A percentile compares a stretch with the other conserved stretches of the same genome.
Evolutionary conservation across 345 rosid species (phyloP).

Genomic region (Euphorbia pulcherrima): DNA sequence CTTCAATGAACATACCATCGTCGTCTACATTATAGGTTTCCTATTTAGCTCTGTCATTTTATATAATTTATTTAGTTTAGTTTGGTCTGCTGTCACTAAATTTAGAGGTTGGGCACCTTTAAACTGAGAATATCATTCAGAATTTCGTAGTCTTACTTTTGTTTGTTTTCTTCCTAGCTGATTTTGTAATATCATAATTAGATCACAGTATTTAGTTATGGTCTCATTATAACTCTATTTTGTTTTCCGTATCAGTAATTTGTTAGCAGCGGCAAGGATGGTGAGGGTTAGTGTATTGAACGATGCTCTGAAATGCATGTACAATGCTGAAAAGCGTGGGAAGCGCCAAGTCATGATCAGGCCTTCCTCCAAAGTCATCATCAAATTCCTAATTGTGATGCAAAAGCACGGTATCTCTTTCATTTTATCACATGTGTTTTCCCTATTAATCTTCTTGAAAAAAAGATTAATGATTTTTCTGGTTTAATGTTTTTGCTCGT

Average conservation of each 20-base stretch:
- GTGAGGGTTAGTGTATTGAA: conserved; percentile 34
- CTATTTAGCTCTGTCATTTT: no score
- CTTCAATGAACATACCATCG: no score
- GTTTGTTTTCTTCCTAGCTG: neutral
- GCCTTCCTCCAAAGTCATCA: conserved; percentile 33
- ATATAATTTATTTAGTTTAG: no score
- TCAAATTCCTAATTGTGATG: conserved; percentile 30
- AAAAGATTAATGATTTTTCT: neutral
- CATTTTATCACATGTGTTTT: neutral
- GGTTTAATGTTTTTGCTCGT: neutral
- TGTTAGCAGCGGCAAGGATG: conserved; percentile 20
- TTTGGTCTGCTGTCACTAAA: no score
- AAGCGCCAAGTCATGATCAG: conserved; percentile 33
- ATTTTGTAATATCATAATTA: neutral
- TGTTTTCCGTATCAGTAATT: neutral
- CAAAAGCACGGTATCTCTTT: conserved; percentile 24
- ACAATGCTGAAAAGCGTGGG: conserved; percentile 34
- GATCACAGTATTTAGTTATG: neutral
- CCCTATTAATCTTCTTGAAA: neutral
- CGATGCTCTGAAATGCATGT: conserved; percentile 33
- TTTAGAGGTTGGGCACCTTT: neutral
- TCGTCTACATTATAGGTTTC: no score
- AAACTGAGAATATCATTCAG: neutral
- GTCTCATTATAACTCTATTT: neutral
- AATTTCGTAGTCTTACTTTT: no score